phyloP scores from a whole-genome alignment of 345 rosid genomes.

The Salix udensis region DNA sequence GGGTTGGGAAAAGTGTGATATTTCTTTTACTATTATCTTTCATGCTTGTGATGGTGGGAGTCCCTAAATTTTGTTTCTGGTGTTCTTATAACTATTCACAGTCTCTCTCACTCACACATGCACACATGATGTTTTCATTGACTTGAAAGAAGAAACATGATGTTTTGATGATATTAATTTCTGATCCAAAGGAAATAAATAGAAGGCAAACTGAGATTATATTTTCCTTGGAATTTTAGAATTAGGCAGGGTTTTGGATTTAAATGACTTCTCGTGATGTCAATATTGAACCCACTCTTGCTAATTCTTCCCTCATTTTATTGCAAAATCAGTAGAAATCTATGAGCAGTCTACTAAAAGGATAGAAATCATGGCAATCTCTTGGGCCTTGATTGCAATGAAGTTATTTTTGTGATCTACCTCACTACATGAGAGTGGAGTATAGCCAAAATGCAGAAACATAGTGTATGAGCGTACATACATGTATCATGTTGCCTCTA shows the following conservation, averaged over 20 bases:
- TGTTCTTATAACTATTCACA: too few species aligned
- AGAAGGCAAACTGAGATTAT: not conserved
- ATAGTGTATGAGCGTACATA: too few species aligned
- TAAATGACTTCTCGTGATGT: not conserved
- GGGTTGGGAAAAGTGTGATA: not conserved
- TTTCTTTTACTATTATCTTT: not conserved
- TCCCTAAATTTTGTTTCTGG: too few species aligned
- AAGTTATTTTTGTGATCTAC: not conserved
- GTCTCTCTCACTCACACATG: too few species aligned
- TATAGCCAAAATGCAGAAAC: not conserved
- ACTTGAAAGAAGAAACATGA: too few species aligned
- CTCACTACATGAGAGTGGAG: not conserved
- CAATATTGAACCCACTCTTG: not conserved
- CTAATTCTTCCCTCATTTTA: not conserved
- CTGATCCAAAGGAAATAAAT: too few species aligned
- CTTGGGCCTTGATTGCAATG: not conserved
- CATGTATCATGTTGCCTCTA: not conserved
- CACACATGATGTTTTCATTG: too few species aligned
- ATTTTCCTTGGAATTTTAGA: too few species aligned
- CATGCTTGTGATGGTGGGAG: not conserved
- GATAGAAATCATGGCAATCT: not conserved
- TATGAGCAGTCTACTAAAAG: not conserved
- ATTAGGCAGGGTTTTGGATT: not conserved
- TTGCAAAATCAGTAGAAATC: not conserved
- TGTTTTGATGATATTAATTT: too few species aligned